Evolutionary conservation across 2,329 filamentous ascomycete genomes (phyloP).

Genomic region (Xylariaceae sp.): DNA sequence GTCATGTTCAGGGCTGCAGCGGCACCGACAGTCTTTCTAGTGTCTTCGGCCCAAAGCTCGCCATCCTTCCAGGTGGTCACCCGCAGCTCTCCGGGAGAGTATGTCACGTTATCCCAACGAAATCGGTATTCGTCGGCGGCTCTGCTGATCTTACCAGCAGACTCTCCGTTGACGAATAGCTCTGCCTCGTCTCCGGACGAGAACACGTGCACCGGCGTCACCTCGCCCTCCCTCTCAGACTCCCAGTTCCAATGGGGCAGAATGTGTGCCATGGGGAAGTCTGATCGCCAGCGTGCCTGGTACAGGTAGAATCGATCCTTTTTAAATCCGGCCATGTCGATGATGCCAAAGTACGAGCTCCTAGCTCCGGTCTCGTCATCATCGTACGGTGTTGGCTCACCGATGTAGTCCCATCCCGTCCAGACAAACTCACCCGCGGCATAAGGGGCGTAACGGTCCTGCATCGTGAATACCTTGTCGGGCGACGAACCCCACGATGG

Average conservation of each 20-base stretch:
- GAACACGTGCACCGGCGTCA: conserved; percentile 52
- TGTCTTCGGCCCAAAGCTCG: conserved; percentile 39
- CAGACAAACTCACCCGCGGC: conserved; percentile 52
- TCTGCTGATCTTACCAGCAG: conserved; percentile 36
- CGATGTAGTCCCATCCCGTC: conserved; percentile 47
- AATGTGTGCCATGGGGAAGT: conserved; percentile 45
- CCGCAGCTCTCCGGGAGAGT: conserved; percentile 41
- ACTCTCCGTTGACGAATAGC: conserved; percentile 48
- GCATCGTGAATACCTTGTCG: conserved; percentile 48
- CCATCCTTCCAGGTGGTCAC: conserved; percentile 47
- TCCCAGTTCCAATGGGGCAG: conserved; percentile 56
- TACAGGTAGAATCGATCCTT: conserved; percentile 55
- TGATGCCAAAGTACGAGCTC: conserved; percentile 52
- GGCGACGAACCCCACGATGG: conserved; percentile 42
- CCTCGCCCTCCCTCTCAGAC: conserved; percentile 39
- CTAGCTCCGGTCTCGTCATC: conserved; percentile 33
- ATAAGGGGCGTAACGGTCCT: conserved; percentile 43
- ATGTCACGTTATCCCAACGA: conserved; percentile 48
- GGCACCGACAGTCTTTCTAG: conserved; percentile 35
- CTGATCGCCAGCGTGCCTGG: conserved; percentile 48
- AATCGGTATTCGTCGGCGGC: conserved; percentile 40
- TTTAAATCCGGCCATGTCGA: conserved; percentile 53
- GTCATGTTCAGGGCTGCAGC: conserved; percentile 34
- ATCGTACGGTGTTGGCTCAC: conserved; percentile 47
- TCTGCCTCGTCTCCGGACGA: conserved; percentile 49